phyloP scores from a whole-genome alignment of 805 yeast species.

The Lipomyces yamadae region DNA sequence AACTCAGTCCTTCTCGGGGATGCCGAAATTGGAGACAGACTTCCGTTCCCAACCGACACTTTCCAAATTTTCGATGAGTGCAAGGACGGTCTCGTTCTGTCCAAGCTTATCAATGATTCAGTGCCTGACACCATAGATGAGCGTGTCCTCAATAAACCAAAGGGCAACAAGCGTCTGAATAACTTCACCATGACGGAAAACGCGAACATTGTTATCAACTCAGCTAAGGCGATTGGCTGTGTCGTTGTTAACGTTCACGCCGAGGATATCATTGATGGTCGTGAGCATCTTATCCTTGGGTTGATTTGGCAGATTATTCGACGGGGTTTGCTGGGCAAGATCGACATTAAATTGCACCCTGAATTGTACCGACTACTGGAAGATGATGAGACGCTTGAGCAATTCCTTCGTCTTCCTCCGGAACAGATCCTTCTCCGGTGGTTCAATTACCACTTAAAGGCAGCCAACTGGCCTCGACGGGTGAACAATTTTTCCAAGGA shows the following conservation, averaged over 20 bases:
- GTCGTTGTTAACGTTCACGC: conserved; percentile 97
- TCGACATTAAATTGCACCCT: conserved; percentile 95
- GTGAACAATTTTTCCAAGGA: conserved; percentile 86
- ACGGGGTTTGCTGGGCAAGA: conserved; percentile 91
- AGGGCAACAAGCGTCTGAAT: conserved; percentile 77
- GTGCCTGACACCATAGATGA: conserved; percentile 98
- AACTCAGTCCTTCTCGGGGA: conserved; percentile 91
- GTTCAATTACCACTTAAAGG: conserved; percentile 95
- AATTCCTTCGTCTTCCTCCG: conserved; percentile 94
- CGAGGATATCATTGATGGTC: conserved; percentile 95
- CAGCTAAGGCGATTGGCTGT: conserved; percentile 99
- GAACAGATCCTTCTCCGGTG: conserved; percentile 95
- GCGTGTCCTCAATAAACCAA: conserved; percentile 90
- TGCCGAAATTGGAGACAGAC: conserved; percentile 74
- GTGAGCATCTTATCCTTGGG: conserved; percentile 92
- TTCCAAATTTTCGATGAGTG: conserved; percentile 97
- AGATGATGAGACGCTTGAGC: conserved; percentile 96
- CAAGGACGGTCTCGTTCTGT: conserved; percentile 84
- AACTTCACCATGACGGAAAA: conserved; percentile 95
- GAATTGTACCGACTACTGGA: conserved; percentile 92
- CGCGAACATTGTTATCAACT: conserved; percentile 95
- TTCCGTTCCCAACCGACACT: conserved; percentile 91
- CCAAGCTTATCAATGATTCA: conserved; percentile 93
- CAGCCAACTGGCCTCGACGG: conserved; percentile 86
- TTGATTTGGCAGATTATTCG: conserved; percentile 98